Conservation (phyloP, 1,139 yeast genomes). For the Keqinozyma sinolaborantium region DNA sequence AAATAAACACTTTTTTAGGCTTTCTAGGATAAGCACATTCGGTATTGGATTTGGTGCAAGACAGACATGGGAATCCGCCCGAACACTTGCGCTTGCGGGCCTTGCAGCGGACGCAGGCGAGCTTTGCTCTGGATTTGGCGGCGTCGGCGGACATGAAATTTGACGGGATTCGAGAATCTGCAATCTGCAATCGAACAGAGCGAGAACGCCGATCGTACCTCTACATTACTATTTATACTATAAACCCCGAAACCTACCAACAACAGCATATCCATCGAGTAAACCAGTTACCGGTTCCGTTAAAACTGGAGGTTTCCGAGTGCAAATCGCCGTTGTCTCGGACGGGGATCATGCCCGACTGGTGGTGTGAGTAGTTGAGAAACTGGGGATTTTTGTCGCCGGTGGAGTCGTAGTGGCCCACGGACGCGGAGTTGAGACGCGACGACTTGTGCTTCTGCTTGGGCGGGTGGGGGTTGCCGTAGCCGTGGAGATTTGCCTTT, state of each 20-base stretch:
- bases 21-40: constrained; percentile 22
- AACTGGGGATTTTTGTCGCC: constrained; percentile 17
- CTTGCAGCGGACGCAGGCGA: constrained; percentile 24
- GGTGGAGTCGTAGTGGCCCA: constrained; percentile 27
- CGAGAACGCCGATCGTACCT: too few species aligned
- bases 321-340: constrained; percentile 39
- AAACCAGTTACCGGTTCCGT: constrained; percentile 22
- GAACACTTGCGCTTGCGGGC: constrained; percentile 25
- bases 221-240: too few species aligned
- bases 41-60: constrained; percentile 13
- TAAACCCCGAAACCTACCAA: too few species aligned
- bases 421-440: constrained; percentile 14
- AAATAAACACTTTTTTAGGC: constrained; percentile 16
- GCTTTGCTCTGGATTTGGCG: too few species aligned
- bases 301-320: constrained; percentile 35
- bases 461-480: constrained; percentile 64
- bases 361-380: constrained; percentile 11
- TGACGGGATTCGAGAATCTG: too few species aligned
- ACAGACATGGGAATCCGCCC: constrained; percentile 20
- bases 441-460: constrained; percentile 8
- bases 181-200: too few species aligned
- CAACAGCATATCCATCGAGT: constrained; percentile 13
- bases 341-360: constrained; percentile 28
- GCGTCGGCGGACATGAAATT: too few species aligned
- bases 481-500: constrained; percentile 79